These are phyloP conservation scores for Metarhizium robertsii DNA, from an alignment of 2,329 filamentous ascomycete species.

Conservation along the genomic window DNA sequence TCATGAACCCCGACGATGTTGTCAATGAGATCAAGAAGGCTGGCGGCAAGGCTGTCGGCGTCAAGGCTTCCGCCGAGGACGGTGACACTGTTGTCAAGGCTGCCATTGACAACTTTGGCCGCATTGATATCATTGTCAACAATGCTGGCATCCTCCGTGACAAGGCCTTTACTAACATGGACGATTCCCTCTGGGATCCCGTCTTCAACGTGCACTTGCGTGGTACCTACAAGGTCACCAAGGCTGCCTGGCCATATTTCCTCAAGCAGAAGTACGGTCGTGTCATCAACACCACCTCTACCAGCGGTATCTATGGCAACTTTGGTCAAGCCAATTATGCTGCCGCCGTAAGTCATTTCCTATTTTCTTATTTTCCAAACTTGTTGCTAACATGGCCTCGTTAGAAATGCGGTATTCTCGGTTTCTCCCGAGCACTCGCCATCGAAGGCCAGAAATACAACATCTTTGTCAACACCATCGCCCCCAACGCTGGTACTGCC, in stretches of 20 bases:
- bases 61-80: constrained; percentile 89
- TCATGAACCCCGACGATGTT: constrained; percentile 83
- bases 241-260: constrained; percentile 96
- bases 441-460: constrained; percentile 95
- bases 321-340: constrained; percentile 98
- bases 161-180: constrained; percentile 98
- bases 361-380: not conserved
- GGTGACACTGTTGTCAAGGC: constrained; percentile 86
- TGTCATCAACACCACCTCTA: constrained; percentile 93
- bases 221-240: constrained; percentile 93
- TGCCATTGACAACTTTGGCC: constrained; percentile 87
- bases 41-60: constrained; percentile 82
- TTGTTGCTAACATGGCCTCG: constrained; percentile 10
- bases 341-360: constrained; percentile 55
- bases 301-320: constrained; percentile 96
- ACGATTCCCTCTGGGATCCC: constrained; percentile 84
- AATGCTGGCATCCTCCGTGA: constrained; percentile 96
- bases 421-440: constrained; percentile 86
- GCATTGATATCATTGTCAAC: constrained; percentile 93
- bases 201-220: constrained; percentile 88
- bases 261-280: constrained; percentile 98
- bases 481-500: constrained; percentile 89
- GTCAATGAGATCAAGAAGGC: constrained; percentile 86
- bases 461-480: constrained; percentile 96
- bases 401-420: constrained; percentile 84